A percentile compares a stretch with the other conserved stretches of the same genome.
Conservation (phyloP, 306 rosid genomes). For the Acmispon strigosus region DNA sequence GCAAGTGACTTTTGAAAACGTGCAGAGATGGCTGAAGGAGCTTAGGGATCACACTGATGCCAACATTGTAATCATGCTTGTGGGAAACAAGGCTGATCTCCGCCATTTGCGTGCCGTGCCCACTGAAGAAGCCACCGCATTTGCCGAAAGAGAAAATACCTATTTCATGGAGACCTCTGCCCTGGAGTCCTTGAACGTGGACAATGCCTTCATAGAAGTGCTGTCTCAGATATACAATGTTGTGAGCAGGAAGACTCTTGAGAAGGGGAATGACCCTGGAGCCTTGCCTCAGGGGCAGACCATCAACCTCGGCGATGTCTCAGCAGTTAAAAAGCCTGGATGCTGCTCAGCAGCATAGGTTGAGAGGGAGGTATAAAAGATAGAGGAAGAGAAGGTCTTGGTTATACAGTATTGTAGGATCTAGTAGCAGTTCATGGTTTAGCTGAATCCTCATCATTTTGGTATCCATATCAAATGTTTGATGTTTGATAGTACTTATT, state of each 20-base stretch:
- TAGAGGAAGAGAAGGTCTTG: not conserved
- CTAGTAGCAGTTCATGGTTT: too few species aligned
- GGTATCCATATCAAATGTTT: slow-evolving; percentile 17
- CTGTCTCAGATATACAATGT: slow-evolving; percentile 63
- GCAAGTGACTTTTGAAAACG: slow-evolving; percentile 63
- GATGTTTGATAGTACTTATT: not conserved
- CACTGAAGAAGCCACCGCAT: slow-evolving; percentile 47
- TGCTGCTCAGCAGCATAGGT: slow-evolving; percentile 65
- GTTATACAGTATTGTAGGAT: not conserved
- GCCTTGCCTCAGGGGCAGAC: slow-evolving; percentile 63
- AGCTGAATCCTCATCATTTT: not conserved
- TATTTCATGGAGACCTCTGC: slow-evolving; percentile 88
- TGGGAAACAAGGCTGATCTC: slow-evolving; percentile 80
- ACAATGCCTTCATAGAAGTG: slow-evolving; percentile 65
- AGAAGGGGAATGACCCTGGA: slow-evolving; percentile 42
- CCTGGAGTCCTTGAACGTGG: slow-evolving; percentile 64
- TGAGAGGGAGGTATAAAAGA: not conserved
- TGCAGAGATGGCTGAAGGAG: slow-evolving; percentile 81
- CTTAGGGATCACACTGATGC: slow-evolving; percentile 75
- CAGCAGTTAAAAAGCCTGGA: slow-evolving; percentile 50
- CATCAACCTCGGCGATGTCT: slow-evolving; percentile 60
- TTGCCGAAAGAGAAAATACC: slow-evolving; percentile 55
- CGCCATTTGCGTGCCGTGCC: slow-evolving; percentile 57
- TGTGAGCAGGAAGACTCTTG: slow-evolving; percentile 64
- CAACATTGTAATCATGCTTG: slow-evolving; percentile 69